Evolutionary conservation across 495 filamentous ascomycete genomes (phyloP).

Genomic region (Podospora anserina): DNA sequence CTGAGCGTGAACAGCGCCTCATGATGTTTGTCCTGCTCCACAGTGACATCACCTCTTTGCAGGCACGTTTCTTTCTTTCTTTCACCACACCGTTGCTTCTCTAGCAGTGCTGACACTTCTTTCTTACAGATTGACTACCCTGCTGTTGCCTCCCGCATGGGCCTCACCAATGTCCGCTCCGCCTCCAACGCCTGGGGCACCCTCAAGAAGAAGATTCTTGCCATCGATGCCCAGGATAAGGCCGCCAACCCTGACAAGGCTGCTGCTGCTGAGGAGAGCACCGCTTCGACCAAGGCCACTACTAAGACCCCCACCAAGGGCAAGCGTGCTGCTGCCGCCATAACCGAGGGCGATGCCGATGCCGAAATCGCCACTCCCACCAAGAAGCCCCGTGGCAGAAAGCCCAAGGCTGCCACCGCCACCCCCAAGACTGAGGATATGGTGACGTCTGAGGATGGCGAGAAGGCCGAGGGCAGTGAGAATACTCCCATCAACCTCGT

Average conservation of each 20-base stretch:
- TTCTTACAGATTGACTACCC: not conserved
- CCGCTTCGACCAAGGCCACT: not conserved
- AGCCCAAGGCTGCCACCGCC: not conserved
- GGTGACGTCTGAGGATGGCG: no score
- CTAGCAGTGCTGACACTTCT: not conserved
- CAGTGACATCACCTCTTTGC: not conserved
- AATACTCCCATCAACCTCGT: not conserved
- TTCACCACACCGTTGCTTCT: not conserved
- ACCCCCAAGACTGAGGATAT: not conserved
- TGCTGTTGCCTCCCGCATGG: slow-evolving; percentile 2
- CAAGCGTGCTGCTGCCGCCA: not conserved
- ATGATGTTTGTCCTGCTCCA: not conserved
- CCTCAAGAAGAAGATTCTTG: slow-evolving; percentile 92
- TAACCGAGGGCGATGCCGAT: not conserved
- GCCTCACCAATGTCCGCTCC: slow-evolving; percentile 43
- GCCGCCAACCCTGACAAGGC: not conserved
- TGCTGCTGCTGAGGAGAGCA: not conserved
- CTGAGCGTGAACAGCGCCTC: not conserved
- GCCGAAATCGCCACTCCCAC: not conserved
- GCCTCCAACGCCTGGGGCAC: slow-evolving; percentile 93
- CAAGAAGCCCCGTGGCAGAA: slow-evolving; percentile 1
- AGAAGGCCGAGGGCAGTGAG: not conserved
- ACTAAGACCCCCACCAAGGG: not conserved
- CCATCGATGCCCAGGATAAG: not conserved
- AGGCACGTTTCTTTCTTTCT: not conserved